These are phyloP conservation scores for Penicillium sp. DNA, from an alignment of 2,329 filamentous ascomycete genomes.

Conservation along the genomic window DNA sequence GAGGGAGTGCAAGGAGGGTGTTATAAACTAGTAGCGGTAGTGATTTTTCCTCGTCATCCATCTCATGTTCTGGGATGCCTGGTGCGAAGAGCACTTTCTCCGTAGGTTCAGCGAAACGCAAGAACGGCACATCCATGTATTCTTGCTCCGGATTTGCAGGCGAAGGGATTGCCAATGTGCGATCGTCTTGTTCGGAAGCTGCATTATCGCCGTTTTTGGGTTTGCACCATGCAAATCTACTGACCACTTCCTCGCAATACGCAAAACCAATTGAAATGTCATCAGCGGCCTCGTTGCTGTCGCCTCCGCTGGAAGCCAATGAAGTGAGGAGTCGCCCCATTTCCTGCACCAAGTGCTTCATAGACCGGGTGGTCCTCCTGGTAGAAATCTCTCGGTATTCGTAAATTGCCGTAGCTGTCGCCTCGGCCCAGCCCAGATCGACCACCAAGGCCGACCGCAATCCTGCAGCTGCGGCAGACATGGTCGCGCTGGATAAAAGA, in stretches of 20 bases:
- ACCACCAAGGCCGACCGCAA: slow-evolving; percentile 82
- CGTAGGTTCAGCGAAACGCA: slow-evolving; percentile 70
- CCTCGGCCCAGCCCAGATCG: slow-evolving; percentile 92
- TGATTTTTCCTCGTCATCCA: slow-evolving; percentile 86
- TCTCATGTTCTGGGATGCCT: slow-evolving; percentile 54
- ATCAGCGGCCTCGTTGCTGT: slow-evolving; percentile 35
- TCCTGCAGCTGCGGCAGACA: slow-evolving; percentile 75
- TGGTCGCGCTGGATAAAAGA: slow-evolving; percentile 74
- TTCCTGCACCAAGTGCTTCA: slow-evolving; percentile 68
- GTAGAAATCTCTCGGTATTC: slow-evolving; percentile 82
- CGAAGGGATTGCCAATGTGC: slow-evolving; percentile 50
- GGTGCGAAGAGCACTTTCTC: slow-evolving; percentile 72
- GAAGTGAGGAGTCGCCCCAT: slow-evolving; percentile 54
- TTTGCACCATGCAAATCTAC: slow-evolving; percentile 76
- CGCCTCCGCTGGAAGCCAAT: slow-evolving; percentile 23
- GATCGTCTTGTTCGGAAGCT: slow-evolving; percentile 9
- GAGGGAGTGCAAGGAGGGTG: slow-evolving; percentile 70
- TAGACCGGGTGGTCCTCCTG: slow-evolving; percentile 71
- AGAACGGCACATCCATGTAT: slow-evolving; percentile 65
- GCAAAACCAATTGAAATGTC: slow-evolving; percentile 64
- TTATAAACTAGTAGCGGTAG: slow-evolving; percentile 76
- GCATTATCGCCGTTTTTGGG: slow-evolving; percentile 16
- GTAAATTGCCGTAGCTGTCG: slow-evolving; percentile 79
- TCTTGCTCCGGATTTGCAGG: slow-evolving; percentile 41
- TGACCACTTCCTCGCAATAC: slow-evolving; percentile 77